Conservation (phyloP, 2,329 filamentous ascomycete genomes). For the Colletotrichum noveboracense region DNA sequence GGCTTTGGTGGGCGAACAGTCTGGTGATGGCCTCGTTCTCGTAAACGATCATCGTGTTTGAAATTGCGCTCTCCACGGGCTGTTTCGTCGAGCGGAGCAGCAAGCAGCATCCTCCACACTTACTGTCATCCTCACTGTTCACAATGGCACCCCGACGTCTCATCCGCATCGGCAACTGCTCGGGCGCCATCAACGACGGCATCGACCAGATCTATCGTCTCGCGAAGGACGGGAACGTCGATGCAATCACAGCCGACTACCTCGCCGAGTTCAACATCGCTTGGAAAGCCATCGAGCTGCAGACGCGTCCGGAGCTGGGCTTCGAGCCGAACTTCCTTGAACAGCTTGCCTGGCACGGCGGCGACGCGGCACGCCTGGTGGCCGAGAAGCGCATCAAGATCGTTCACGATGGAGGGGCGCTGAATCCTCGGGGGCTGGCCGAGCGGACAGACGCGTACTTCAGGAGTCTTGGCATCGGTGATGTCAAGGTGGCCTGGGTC, state of each 20-base stretch:
- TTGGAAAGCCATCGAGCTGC: slow-evolving; percentile 40
- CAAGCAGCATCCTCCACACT: background rate
- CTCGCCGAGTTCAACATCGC: slow-evolving; percentile 57
- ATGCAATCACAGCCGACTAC: slow-evolving; percentile 45
- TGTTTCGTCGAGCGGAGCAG: background rate
- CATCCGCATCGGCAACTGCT: slow-evolving; percentile 39
- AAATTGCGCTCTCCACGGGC: background rate
- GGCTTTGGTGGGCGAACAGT: background rate
- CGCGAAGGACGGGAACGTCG: slow-evolving; percentile 29
- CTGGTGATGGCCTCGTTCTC: background rate
- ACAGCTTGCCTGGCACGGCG: slow-evolving; percentile 45
- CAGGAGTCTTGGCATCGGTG: slow-evolving; percentile 24
- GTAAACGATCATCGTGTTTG: background rate
- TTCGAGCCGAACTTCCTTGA: slow-evolving; percentile 42
- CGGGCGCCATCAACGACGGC: slow-evolving; percentile 30
- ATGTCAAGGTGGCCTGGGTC: slow-evolving; percentile 40
- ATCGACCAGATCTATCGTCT: slow-evolving; percentile 30
- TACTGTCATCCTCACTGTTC: background rate
- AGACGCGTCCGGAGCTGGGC: slow-evolving; percentile 35
- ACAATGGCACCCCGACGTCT: slow-evolving; percentile 24
- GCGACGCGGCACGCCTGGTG: slow-evolving; percentile 40
- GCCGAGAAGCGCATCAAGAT: slow-evolving; percentile 55
- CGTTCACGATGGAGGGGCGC: slow-evolving; percentile 60
- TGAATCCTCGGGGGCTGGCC: slow-evolving; percentile 58
- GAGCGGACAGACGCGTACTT: slow-evolving; percentile 35